A percentile compares a stretch with the other conserved stretches of the same genome.
These are phyloP conservation scores for Kwoniella sp. DNA, from an alignment of 768 basidiomycete species.

Conservation along the genomic window DNA sequence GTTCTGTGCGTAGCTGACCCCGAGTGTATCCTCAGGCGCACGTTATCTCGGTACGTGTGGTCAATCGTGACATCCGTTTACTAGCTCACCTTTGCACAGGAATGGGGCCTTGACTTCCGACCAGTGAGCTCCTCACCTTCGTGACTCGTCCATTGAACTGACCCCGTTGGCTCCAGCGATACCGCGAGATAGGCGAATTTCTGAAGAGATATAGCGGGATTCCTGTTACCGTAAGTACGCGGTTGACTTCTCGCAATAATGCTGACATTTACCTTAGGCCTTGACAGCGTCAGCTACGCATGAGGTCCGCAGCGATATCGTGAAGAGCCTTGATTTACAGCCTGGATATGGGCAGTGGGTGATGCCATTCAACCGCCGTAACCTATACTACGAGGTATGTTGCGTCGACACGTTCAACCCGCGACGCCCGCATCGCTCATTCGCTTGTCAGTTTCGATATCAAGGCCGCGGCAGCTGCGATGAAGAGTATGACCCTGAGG, in stretches of 20 bases:
- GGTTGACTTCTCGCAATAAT: neutral
- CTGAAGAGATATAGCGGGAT: constrained; percentile 39
- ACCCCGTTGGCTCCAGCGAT: constrained; percentile 27
- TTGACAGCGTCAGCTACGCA: constrained; percentile 50
- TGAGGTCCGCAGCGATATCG: constrained; percentile 47
- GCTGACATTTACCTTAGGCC: constrained; percentile 28
- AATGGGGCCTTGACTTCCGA: constrained; percentile 48
- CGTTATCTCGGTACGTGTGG: constrained; percentile 44
- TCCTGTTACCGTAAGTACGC: constrained; percentile 43
- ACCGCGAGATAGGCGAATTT: constrained; percentile 47
- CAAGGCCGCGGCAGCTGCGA: constrained; percentile 17
- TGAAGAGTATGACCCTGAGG: constrained; percentile 3
- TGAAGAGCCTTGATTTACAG: constrained; percentile 34
- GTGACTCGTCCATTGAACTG: neutral
- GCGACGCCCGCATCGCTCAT: neutral
- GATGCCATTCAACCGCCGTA: constrained; percentile 49
- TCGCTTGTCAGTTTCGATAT: constrained; percentile 23
- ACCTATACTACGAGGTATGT: constrained; percentile 50
- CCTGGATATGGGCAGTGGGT: constrained; percentile 47
- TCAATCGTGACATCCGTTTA: neutral
- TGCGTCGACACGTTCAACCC: neutral
- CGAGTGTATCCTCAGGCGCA: constrained; percentile 39
- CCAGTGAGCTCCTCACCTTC: constrained; percentile 15
- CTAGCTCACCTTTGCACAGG: constrained; percentile 18
- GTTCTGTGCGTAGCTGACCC: neutral